phyloP scores from a whole-genome alignment of 2,329 filamentous ascomycete species.

The Aureobasidium melanogenum region DNA sequence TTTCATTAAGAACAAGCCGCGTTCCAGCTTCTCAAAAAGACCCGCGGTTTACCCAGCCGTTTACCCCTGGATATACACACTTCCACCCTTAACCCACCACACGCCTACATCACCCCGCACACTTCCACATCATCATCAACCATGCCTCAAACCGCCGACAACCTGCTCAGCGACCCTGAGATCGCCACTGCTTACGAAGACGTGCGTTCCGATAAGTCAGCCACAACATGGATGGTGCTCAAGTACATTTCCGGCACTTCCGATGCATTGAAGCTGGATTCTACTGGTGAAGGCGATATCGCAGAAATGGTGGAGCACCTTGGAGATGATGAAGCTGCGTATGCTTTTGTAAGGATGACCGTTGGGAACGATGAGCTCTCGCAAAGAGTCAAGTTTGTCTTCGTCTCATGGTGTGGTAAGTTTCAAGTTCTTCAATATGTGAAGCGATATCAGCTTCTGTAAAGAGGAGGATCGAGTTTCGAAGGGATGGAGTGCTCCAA shows the following conservation, averaged over 20 bases:
- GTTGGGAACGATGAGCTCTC: slow-evolving; percentile 5
- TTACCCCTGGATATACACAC: slow-evolving; percentile 7
- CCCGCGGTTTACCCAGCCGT: slow-evolving; percentile 2
- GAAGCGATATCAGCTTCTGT: neutral
- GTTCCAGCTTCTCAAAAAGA: neutral
- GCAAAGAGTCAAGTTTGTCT: slow-evolving; percentile 5
- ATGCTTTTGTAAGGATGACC: slow-evolving; percentile 7
- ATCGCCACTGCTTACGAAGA: slow-evolving; percentile 10
- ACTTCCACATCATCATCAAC: neutral
- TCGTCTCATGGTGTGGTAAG: slow-evolving; percentile 10
- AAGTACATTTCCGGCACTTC: slow-evolving; percentile 9
- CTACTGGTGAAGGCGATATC: neutral
- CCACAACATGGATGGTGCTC: slow-evolving; percentile 10
- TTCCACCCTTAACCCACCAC: neutral
- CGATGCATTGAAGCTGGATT: slow-evolving; percentile 6
- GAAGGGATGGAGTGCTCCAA: neutral
- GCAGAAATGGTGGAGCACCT: neutral
- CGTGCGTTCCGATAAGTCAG: slow-evolving; percentile 1
- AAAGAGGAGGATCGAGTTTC: neutral
- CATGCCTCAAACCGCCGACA: slow-evolving; percentile 8
- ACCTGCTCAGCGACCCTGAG: slow-evolving; percentile 10
- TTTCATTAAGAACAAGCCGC: neutral
- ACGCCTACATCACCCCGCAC: neutral
- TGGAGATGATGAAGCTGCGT: slow-evolving; percentile 6
- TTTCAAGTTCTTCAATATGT: neutral